Evolutionary conservation across 2,329 filamentous ascomycete species (phyloP).

Genomic region (Colletotrichum sp.): DNA sequence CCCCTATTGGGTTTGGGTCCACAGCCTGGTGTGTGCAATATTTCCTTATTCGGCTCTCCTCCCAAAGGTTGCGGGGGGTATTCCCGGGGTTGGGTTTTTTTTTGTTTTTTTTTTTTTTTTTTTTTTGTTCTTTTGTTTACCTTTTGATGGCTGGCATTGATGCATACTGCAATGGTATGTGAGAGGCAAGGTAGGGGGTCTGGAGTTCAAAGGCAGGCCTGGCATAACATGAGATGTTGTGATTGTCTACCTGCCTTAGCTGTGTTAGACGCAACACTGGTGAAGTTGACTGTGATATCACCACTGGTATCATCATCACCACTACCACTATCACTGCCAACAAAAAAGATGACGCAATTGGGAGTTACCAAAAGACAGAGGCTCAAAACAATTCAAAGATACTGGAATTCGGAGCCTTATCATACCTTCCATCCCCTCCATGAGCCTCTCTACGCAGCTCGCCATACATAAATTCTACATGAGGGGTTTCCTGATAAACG

Average conservation of each 20-base stretch:
- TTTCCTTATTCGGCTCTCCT: too few relatives aligned
- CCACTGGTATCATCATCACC: background rate
- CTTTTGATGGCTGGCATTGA: background rate
- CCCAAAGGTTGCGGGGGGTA: too few relatives aligned
- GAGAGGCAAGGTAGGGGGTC: background rate
- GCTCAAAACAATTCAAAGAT: conserved; percentile 18
- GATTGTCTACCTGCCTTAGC: background rate
- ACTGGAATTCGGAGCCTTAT: conserved; percentile 12
- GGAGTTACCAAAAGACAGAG: background rate
- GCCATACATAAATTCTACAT: conserved; percentile 38
- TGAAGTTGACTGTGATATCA: rapidly evolving
- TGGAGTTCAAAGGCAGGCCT: background rate
- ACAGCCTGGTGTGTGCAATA: too few relatives aligned
- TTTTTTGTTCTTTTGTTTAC: background rate
- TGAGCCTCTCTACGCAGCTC: conserved; percentile 13
- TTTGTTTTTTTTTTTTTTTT: too few relatives aligned
- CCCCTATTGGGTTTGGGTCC: too few relatives aligned
- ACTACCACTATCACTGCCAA: background rate
- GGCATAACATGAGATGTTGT: background rate
- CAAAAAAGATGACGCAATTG: background rate
- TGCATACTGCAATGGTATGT: background rate
- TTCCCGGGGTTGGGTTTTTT: too few relatives aligned
- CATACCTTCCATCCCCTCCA: conserved; percentile 14
- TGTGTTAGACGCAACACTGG: background rate
- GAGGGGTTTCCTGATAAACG: conserved; percentile 32